Evolutionary conservation across 2,329 filamentous ascomycete species (phyloP).

Genomic region (Colletotrichum simmondsii): DNA sequence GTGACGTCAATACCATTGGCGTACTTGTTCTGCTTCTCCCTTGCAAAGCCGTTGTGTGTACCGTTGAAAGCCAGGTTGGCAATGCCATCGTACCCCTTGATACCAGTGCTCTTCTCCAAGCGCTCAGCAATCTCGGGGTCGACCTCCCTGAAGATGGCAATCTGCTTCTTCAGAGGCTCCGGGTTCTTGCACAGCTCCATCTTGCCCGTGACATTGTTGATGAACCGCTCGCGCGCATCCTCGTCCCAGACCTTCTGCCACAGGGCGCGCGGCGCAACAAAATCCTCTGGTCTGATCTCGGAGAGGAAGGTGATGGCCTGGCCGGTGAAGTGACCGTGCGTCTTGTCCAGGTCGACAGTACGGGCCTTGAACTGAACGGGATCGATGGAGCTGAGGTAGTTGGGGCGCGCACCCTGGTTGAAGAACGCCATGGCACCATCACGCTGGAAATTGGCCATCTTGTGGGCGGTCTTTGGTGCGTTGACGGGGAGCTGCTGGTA

Average conservation of each 20-base stretch:
- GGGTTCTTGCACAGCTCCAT: slow-evolving; percentile 68
- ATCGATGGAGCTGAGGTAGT: slow-evolving; percentile 47
- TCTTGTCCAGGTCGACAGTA: slow-evolving; percentile 48
- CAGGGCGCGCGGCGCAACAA: slow-evolving; percentile 40
- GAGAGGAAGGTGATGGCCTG: slow-evolving; percentile 50
- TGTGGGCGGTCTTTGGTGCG: slow-evolving; percentile 36
- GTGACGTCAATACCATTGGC: slow-evolving; percentile 60
- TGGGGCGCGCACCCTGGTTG: slow-evolving; percentile 58
- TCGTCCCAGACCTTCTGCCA: slow-evolving; percentile 60
- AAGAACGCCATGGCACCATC: slow-evolving; percentile 49
- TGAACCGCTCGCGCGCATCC: slow-evolving; percentile 65
- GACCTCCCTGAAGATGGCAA: slow-evolving; percentile 73
- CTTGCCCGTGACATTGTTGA: slow-evolving; percentile 70
- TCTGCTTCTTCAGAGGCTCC: slow-evolving; percentile 72
- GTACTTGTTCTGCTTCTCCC: slow-evolving; percentile 52
- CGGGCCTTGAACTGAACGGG: slow-evolving; percentile 48
- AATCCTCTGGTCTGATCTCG: slow-evolving; percentile 51
- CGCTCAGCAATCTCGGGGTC: slow-evolving; percentile 66
- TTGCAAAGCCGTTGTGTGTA: slow-evolving; percentile 69
- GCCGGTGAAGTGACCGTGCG: slow-evolving; percentile 50
- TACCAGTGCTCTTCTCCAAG: slow-evolving; percentile 71
- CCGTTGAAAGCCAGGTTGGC: slow-evolving; percentile 67
- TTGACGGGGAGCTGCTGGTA: slow-evolving; percentile 68
- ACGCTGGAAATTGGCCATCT: slow-evolving; percentile 44
- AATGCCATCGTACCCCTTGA: slow-evolving; percentile 70